Conservation (phyloP, 306 rosid species). For the Sicyos edulis region DNA sequence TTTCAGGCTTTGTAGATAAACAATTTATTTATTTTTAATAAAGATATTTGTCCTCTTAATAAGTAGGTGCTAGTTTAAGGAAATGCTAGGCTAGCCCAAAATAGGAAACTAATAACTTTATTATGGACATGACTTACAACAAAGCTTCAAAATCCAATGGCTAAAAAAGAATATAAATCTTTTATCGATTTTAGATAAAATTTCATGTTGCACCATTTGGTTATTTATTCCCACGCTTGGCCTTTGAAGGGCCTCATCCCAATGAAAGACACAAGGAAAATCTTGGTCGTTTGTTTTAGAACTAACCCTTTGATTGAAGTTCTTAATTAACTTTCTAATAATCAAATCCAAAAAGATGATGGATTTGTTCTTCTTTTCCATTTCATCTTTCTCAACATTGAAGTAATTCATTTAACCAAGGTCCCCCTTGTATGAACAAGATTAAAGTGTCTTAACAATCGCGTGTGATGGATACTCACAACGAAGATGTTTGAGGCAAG, state of each 20-base stretch:
- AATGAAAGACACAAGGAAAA: not conserved
- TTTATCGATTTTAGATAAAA: not conserved
- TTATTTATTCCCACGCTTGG: constrained; percentile 14
- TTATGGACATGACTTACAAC: not conserved
- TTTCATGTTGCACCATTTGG: not conserved
- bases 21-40: not conserved
- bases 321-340: not conserved
- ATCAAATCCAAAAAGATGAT: not conserved
- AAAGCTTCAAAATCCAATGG: constrained; percentile 12
- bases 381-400: not conserved
- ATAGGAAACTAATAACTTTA: not conserved
- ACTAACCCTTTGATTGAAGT: too few species aligned
- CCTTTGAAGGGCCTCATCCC: constrained; percentile 5
- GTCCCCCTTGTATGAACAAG: not conserved
- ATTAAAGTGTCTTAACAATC: too few species aligned
- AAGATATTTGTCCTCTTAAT: not conserved
- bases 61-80: constrained; percentile 11
- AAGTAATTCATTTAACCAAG: not conserved
- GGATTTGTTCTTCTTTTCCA: not conserved
- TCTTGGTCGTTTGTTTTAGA: too few species aligned
- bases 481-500: too few species aligned
- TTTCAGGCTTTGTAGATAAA: constrained; percentile 12
- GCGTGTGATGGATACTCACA: too few species aligned
- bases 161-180: too few species aligned
- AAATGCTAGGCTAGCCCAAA: constrained; percentile 16